Evolutionary conservation across 1,284 basidiomycete genomes (phyloP), one percentile per base, ranked within the genome.

Genomic region (Cryptococcus sp.): DNA sequence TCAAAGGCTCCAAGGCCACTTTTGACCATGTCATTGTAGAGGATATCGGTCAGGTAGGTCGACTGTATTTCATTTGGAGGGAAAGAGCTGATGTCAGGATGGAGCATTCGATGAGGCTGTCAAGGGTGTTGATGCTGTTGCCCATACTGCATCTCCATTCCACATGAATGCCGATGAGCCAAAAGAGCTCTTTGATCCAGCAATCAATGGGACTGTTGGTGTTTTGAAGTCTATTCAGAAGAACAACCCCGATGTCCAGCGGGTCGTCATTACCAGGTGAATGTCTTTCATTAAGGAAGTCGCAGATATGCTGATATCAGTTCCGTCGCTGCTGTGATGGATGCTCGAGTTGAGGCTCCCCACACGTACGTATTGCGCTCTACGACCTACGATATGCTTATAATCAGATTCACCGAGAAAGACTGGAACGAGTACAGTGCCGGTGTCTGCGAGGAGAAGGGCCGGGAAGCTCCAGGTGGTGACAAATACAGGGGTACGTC

Each of bases 101-200:
- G 82, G 81, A n/a, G 83, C 82, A 2, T 87, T 86, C 58, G 84
- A 86, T 61, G 82, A 85, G 40, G 83, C 83, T 1, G 83, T 87
- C 32, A 82, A 82, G 64, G 84, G 77, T 1, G 81, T 86, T 1
- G 80, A 83, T 56, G 84, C 77, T 4, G 81, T 87, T 7, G 70
- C 68, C 1, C 72, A 74, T 52, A 41, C 19, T 14, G 39, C 39
- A 9, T n/a, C 56, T 14, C 67, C 66, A 0, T 72, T 72, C 66
- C 63, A 72, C 61, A 54, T 63, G 50, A 54, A 37, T 14, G 50
- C 67, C 45, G 64, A 73, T 19, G 67, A 71, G 48, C 68, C 70
- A 25, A 57, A 73, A 24, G 82, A 83, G 47, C 65, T 85, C 16
- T 80, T 86, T 62, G 70, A 70, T 2, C 85, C 85, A 1, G 85